Percentiles rank a stretch among this genome's conserved stretches.
Conservation (phyloP, 495 filamentous ascomycete species). For the Penicillium lividum region DNA sequence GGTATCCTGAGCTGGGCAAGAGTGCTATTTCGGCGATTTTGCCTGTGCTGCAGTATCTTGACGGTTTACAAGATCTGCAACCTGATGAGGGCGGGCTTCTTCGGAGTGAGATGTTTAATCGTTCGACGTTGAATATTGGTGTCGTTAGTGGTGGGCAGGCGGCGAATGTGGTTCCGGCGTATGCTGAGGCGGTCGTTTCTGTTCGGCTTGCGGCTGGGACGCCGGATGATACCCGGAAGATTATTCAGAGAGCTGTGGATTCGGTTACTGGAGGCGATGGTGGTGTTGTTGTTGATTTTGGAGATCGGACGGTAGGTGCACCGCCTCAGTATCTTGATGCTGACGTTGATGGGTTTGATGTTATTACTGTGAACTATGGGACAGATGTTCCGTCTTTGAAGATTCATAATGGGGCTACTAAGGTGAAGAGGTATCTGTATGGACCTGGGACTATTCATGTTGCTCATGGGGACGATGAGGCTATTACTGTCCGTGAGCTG, state of each 20-base stretch:
- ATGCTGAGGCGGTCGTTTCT: constrained; percentile 61
- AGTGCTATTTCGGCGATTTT: constrained; percentile 57
- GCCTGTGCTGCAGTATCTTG: constrained; percentile 58
- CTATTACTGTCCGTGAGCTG: constrained; percentile 64
- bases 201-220: constrained; percentile 72
- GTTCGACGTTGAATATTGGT: constrained; percentile 83
- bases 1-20: constrained; percentile 74
- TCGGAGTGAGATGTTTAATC: constrained; percentile 67
- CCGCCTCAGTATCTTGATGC: constrained; percentile 66
- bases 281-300: constrained; percentile 55
- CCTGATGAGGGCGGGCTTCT: constrained; percentile 57
- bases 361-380: constrained; percentile 64
- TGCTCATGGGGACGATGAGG: constrained; percentile 76
- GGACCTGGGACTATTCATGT: constrained; percentile 76
- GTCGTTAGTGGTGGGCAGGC: constrained; percentile 75
- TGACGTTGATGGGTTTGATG: constrained; percentile 75
- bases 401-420: constrained; percentile 52
- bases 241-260: constrained; percentile 57
- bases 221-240: constrained; percentile 47
- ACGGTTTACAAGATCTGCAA: constrained; percentile 61
- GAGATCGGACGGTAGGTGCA: constrained; percentile 55
- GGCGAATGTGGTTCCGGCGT: constrained; percentile 75
- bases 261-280: constrained; percentile 58
- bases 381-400: constrained; percentile 45
- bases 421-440: constrained; percentile 70